Evolutionary conservation across 2,329 filamentous ascomycete species (phyloP).

Genomic region (Fusarium solani-melongenae): DNA sequence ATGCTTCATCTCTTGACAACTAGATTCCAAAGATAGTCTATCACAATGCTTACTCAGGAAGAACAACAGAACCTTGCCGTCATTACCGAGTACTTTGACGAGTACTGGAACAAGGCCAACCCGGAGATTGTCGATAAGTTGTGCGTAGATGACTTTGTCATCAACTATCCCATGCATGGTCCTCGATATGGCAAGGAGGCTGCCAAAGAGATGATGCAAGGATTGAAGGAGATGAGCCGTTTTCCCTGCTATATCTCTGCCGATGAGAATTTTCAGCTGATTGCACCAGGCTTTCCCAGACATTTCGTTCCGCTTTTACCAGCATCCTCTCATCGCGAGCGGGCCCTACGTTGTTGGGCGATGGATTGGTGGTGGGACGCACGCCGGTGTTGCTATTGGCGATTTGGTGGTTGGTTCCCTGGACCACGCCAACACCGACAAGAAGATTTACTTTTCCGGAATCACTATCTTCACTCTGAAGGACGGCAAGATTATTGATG

Average conservation of each 20-base stretch:
- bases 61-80: neutral
- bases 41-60: neutral
- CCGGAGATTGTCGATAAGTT: neutral
- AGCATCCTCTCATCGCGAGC: neutral
- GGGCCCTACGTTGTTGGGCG: neutral
- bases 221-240: neutral
- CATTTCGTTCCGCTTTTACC: neutral
- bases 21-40: neutral
- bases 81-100: neutral
- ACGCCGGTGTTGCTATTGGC: neutral
- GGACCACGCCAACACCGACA: constrained; percentile 30
- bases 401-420: neutral
- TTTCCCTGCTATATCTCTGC: too few relatives aligned
- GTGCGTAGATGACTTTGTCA: neutral
- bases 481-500: neutral
- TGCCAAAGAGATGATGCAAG: neutral
- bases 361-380: neutral
- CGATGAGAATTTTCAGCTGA: too few relatives aligned
- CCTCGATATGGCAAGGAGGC: neutral
- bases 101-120: neutral
- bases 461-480: neutral
- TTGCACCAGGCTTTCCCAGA: neutral
- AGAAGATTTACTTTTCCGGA: neutral
- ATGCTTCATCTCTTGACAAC: neutral
- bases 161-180: neutral